Evolutionary conservation across 306 rosid genomes (phyloP), one percentile per base, ranked within the genome.

Genomic region (Citrullus amarus): DNA sequence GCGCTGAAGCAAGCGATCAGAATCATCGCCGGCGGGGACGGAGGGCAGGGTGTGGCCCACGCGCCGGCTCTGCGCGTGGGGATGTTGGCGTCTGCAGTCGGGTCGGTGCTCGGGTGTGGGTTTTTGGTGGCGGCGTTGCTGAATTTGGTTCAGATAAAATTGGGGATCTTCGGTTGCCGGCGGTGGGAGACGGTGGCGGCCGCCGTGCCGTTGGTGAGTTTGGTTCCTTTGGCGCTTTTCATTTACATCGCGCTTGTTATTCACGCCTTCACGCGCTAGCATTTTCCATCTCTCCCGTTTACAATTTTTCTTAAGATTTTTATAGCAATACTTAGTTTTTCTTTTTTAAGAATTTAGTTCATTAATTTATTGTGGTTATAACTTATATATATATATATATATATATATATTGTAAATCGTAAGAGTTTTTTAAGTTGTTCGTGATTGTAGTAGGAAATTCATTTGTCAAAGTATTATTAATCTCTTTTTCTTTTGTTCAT

Each of bases 91-190:
- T 95, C 93, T 50, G 97, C 89, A 6, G 46, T 88, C 5, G 96
- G 97, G 10, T 92, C 95, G 38, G 92, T 91, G 68, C 86, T 83
- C 18, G 96, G 97, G 17, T 95, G 93, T 44, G 97, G 88, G 79
- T 95, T 94, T 58, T 86, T 94, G 90, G 88, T 89, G 78, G 78
- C 87, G 88, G 96, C 98, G 18, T 78, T 94, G 83, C 89, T 91
- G 79, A 81, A 87, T 81, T 85, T 92, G 90, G 91, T 92, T 30
- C 96, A 89, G 87, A 89, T 92, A 68, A 94, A 90, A 78, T 22
- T 90, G 83, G 98, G 96, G 73, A 84, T 56, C 76, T 81, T 94
- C 81, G 90, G 76, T 77, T 94, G 96, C 87, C 88, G 93, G 53
- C 79, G 86, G 80, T 76, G 75, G 54, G 80, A 92, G 56, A 88